A percentile compares a stretch with the other conserved stretches of the same genome.
phyloP scores from a whole-genome alignment of 805 yeast genomes.

The Spathaspora arborariae region DNA sequence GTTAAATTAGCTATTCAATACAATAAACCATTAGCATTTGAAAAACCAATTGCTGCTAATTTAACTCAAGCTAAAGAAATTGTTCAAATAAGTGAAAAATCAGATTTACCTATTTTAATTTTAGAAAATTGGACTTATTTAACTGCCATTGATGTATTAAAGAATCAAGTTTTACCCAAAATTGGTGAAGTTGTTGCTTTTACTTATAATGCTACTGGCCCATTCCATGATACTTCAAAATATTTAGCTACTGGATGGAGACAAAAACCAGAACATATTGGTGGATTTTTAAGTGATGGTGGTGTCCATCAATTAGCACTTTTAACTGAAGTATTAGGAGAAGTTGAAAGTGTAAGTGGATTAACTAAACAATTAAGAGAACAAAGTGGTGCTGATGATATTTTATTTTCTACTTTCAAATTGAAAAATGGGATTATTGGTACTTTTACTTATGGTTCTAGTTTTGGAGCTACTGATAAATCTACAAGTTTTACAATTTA shows the following conservation, averaged over 20 bases:
- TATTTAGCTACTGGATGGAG: slow-evolving; percentile 81
- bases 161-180: slow-evolving; percentile 51
- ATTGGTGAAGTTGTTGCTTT: slow-evolving; percentile 74
- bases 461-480: slow-evolving; percentile 79
- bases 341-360: slow-evolving; percentile 67
- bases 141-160: slow-evolving; percentile 52
- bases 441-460: slow-evolving; percentile 82
- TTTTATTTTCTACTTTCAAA: slow-evolving; percentile 65
- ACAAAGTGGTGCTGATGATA: slow-evolving; percentile 79
- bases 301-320: slow-evolving; percentile 95
- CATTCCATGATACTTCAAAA: slow-evolving; percentile 57
- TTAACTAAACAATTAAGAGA: slow-evolving; percentile 72
- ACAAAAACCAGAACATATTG: slow-evolving; percentile 84
- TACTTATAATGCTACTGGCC: slow-evolving; percentile 71
- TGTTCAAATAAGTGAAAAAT: slow-evolving; percentile 57
- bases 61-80: slow-evolving; percentile 77
- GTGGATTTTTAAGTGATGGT: slow-evolving; percentile 91
- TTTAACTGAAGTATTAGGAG: slow-evolving; percentile 77
- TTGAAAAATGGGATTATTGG: slow-evolving; percentile 67
- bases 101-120: slow-evolving; percentile 68
- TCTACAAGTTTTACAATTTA: slow-evolving; percentile 62
- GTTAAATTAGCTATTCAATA: slow-evolving; percentile 67
- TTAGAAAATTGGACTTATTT: slow-evolving; percentile 86
- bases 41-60: slow-evolving; percentile 90
- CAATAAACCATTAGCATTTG: slow-evolving; percentile 76